Conservation (phyloP, 2,329 filamentous ascomycete species). For the Xylaria sp. region DNA sequence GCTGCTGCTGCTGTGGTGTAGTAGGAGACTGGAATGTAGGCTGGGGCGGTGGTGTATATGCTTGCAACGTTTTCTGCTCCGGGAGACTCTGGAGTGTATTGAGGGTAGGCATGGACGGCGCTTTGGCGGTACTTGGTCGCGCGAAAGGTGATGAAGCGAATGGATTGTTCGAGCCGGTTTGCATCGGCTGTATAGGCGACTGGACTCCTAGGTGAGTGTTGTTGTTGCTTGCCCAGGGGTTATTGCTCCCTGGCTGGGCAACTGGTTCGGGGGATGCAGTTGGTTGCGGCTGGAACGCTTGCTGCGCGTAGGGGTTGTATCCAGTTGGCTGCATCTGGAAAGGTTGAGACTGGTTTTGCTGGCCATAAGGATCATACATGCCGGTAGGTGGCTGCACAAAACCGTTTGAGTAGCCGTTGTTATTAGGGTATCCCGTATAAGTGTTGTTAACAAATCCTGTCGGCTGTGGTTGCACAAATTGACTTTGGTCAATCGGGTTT, state of each 20-base stretch:
- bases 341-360: conserved; percentile 53
- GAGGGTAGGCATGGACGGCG: conserved; percentile 74
- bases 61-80: conserved; percentile 83
- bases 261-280: conserved; percentile 66
- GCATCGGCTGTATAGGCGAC: conserved; percentile 78
- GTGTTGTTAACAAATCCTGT: conserved; percentile 75
- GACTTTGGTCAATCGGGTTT: conserved; percentile 85
- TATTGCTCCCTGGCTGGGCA: conserved; percentile 85
- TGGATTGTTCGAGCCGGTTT: conserved; percentile 97
- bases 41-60: conserved; percentile 55
- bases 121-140: conserved; percentile 68
- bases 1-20: conserved; percentile 51
- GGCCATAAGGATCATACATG: conserved; percentile 76
- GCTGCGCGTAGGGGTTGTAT: conserved; percentile 66
- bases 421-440: conserved; percentile 67
- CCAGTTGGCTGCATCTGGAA: conserved; percentile 65
- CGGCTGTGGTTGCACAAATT: conserved; percentile 80
- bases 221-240: conserved; percentile 82
- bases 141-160: conserved; percentile 76
- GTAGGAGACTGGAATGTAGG: conserved; percentile 57
- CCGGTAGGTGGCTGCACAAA: conserved; percentile 74
- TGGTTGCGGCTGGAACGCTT: conserved; percentile 57
- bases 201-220: conserved; percentile 61
- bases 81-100: conserved; percentile 70
- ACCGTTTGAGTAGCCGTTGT: conserved; percentile 73